Evolutionary conservation across 768 basidiomycete genomes (phyloP).

Genomic region (Pulveroboletus sp.): DNA sequence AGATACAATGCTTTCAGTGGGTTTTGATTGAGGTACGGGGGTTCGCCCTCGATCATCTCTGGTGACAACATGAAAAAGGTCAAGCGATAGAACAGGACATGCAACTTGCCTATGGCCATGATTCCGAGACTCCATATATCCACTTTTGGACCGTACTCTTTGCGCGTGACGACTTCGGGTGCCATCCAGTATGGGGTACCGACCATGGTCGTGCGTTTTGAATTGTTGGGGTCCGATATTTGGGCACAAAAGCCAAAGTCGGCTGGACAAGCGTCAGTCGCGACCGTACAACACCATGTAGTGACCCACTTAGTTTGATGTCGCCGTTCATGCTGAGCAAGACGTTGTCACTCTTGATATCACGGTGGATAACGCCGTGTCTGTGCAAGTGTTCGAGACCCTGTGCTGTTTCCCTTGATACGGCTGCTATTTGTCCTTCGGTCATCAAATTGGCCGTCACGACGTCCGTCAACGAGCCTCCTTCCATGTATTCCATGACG

Average conservation of each 20-base stretch:
- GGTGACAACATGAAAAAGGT: slow-evolving; percentile 6
- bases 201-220: slow-evolving; percentile 97
- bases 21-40: slow-evolving; percentile 95
- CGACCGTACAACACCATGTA: neutral
- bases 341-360: slow-evolving; percentile 99
- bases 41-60: slow-evolving; percentile 99
- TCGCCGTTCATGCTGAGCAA: slow-evolving; percentile 90
- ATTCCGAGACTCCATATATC: slow-evolving; percentile 97
- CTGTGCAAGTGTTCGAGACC: slow-evolving; percentile 93
- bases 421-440: slow-evolving; percentile 97
- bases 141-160: slow-evolving; percentile 98
- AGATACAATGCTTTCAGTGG: slow-evolving; percentile 95
- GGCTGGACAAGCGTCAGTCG: slow-evolving; percentile 45
- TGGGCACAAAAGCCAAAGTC: slow-evolving; percentile 99
- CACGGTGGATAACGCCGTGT: slow-evolving; percentile 97
- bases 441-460: slow-evolving; percentile 90
- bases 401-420: slow-evolving; percentile 88
- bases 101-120: slow-evolving; percentile 82
- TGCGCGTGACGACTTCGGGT: slow-evolving; percentile 94
- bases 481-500: slow-evolving; percentile 99
- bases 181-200: slow-evolving; percentile 99
- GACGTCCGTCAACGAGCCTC: slow-evolving; percentile 91
- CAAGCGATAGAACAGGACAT: neutral
- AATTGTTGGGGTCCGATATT: slow-evolving; percentile 83
- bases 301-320: slow-evolving; percentile 90